These are phyloP conservation scores for Solanum chmielewskii DNA, from an alignment of 257 asterid genomes.

Conservation along the genomic window DNA sequence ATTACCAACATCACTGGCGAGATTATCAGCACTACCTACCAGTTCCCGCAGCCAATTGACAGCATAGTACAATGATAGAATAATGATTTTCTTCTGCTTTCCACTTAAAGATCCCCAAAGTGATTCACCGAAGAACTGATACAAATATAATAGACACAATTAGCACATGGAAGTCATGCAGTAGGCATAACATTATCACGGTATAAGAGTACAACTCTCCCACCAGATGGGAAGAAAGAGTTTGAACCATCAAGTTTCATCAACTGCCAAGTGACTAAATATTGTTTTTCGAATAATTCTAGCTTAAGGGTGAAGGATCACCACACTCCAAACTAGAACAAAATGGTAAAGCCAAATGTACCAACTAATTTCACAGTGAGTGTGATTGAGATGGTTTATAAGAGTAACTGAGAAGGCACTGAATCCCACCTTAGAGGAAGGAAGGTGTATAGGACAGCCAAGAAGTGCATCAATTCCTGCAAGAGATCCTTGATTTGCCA, in stretches of 20 bases:
- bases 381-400: not conserved
- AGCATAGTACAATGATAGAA: conserved; percentile 67
- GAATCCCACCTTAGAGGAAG: conserved; percentile 62
- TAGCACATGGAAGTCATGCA: conserved; percentile 11
- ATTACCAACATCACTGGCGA: not conserved
- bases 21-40: conserved; percentile 22
- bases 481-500: conserved; percentile 71
- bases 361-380: not conserved
- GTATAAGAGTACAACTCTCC: not conserved
- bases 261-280: not conserved
- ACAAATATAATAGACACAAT: conserved; percentile 9
- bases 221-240: not conserved
- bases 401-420: not conserved
- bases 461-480: conserved; percentile 90
- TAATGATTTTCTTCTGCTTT: conserved; percentile 54
- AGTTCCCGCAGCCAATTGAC: conserved; percentile 89
- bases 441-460: conserved; percentile 89
- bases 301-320: not conserved
- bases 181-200: not conserved
- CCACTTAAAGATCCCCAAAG: conserved; percentile 52
- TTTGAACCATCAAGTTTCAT: not conserved
- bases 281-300: not conserved
- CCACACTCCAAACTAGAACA: not conserved
- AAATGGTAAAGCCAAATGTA: not conserved
- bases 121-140: conserved; percentile 45